A percentile compares a stretch with the other conserved stretches of the same genome.
These are phyloP conservation scores for Deakozyma indianensis DNA, from an alignment of 805 yeast species.

Conservation along the genomic window DNA sequence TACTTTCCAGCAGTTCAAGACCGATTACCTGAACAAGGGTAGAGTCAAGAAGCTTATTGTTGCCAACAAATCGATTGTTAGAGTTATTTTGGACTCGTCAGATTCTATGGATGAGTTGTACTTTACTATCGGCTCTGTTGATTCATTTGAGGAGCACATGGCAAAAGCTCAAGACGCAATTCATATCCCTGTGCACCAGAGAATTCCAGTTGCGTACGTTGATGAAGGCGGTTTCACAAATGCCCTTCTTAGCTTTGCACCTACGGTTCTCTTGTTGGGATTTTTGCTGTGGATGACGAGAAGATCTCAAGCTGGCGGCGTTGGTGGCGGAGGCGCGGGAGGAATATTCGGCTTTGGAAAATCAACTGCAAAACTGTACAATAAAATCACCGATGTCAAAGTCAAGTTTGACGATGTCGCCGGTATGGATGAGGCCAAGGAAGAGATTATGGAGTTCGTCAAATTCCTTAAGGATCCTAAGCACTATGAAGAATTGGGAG, in stretches of 20 bases:
- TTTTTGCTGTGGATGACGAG: constrained; percentile 56
- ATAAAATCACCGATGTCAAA: constrained; percentile 71
- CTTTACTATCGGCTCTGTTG: constrained; percentile 82
- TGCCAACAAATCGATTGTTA: constrained; percentile 53
- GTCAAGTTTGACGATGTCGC: constrained; percentile 83
- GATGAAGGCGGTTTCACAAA: constrained; percentile 54
- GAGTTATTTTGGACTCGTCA: constrained; percentile 14
- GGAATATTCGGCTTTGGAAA: constrained; percentile 70
- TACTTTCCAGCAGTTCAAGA: constrained; percentile 73
- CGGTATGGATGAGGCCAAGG: constrained; percentile 88
- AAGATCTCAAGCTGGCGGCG: constrained; percentile 29
- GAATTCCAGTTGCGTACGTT: constrained; percentile 64
- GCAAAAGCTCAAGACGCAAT: constrained; percentile 56
- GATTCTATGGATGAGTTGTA: constrained; percentile 21
- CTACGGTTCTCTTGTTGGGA: constrained; percentile 69
- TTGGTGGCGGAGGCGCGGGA: constrained; percentile 42
- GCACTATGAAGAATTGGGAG: constrained; percentile 78
- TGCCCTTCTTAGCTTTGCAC: constrained; percentile 56
- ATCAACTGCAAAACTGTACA: constrained; percentile 65
- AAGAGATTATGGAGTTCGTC: constrained; percentile 92
- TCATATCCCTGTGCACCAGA: constrained; percentile 49
- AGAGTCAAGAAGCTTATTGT: constrained; percentile 62
- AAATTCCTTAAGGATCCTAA: constrained; percentile 72
- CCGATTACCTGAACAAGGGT: constrained; percentile 64
- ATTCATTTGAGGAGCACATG: constrained; percentile 72